Conservation (phyloP, 2,329 filamentous ascomycete genomes). For the Xylariales sp. region DNA sequence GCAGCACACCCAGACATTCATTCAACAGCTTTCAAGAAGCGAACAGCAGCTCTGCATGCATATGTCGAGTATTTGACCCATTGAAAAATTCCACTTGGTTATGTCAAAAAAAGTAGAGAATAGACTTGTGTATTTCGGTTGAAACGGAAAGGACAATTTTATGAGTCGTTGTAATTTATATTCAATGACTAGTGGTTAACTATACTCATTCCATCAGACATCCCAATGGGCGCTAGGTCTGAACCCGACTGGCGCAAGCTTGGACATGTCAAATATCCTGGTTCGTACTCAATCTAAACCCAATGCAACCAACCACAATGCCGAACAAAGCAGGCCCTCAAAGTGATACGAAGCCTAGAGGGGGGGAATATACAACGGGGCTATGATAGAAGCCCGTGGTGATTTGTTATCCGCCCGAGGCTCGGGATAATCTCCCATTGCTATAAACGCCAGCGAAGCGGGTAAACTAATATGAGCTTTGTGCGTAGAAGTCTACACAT, state of each 20-base stretch:
- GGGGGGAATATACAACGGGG: constrained; percentile 30
- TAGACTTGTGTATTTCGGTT: background rate
- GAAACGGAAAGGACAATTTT: background rate
- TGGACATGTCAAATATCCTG: constrained; percentile 21
- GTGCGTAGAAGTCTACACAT: constrained; percentile 18
- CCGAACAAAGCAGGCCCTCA: constrained; percentile 13
- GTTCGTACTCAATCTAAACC: constrained; percentile 35
- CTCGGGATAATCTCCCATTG: background rate
- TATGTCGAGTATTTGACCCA: background rate
- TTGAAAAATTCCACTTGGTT: background rate
- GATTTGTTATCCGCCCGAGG: constrained; percentile 11
- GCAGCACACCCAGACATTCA: too few species aligned
- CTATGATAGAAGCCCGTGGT: constrained; percentile 13
- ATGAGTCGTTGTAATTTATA: constrained; percentile 24
- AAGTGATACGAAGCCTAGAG: constrained; percentile 21
- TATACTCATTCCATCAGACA: constrained; percentile 24
- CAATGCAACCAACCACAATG: constrained; percentile 38
- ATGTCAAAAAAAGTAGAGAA: background rate
- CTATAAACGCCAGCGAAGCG: background rate
- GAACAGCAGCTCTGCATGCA: too few species aligned
- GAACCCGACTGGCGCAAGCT: background rate
- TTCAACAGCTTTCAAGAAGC: too few species aligned
- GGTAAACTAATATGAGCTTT: constrained; percentile 17
- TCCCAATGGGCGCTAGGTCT: constrained; percentile 12
- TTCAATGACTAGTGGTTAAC: constrained; percentile 23